These are phyloP conservation scores for Urtica urens DNA, from an alignment of 306 rosid genomes.

Conservation along the genomic window DNA sequence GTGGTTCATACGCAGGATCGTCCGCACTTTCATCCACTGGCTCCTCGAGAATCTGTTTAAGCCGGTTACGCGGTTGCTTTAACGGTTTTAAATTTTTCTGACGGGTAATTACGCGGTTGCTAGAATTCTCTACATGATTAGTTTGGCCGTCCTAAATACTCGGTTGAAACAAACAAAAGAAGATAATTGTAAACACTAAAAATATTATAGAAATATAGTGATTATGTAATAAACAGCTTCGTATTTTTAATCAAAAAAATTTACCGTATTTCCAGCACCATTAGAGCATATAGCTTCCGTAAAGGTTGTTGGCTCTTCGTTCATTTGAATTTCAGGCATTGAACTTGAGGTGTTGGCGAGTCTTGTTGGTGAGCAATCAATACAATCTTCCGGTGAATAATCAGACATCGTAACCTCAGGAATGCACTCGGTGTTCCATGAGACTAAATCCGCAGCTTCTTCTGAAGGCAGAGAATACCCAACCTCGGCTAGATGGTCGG, in stretches of 20 bases:
- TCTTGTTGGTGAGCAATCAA: slow-evolving; percentile 30
- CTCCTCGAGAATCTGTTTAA: slow-evolving; percentile 26
- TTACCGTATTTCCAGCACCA: slow-evolving; percentile 30
- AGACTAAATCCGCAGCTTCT: slow-evolving; percentile 15
- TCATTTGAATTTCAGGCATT: slow-evolving; percentile 25
- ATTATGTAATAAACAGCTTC: background rate
- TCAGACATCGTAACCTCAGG: slow-evolving; percentile 24
- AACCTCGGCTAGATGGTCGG: slow-evolving; percentile 16
- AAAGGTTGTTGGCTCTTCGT: slow-evolving; percentile 31
- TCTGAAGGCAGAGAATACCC: slow-evolving; percentile 12
- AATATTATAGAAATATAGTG: background rate
- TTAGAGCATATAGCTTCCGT: slow-evolving; percentile 15
- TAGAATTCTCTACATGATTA: slow-evolving; percentile 19
- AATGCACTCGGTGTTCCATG: slow-evolving; percentile 7
- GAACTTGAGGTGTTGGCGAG: slow-evolving; percentile 21
- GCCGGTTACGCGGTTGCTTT: slow-evolving; percentile 36
- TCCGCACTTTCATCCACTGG: slow-evolving; percentile 22
- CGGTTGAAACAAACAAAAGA: slow-evolving; percentile 12
- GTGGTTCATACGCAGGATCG: slow-evolving; percentile 29
- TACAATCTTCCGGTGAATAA: slow-evolving; percentile 13
- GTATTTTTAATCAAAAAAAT: slow-evolving; percentile 13
- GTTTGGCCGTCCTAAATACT: slow-evolving; percentile 26
- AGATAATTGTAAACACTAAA: background rate
- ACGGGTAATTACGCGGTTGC: slow-evolving; percentile 15
- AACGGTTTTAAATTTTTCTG: slow-evolving; percentile 30